A percentile compares a stretch with the other conserved stretches of the same genome.
Evolutionary conservation across 2,329 filamentous ascomycete genomes (phyloP).

Genomic region (Pyrenochaeta sp.): DNA sequence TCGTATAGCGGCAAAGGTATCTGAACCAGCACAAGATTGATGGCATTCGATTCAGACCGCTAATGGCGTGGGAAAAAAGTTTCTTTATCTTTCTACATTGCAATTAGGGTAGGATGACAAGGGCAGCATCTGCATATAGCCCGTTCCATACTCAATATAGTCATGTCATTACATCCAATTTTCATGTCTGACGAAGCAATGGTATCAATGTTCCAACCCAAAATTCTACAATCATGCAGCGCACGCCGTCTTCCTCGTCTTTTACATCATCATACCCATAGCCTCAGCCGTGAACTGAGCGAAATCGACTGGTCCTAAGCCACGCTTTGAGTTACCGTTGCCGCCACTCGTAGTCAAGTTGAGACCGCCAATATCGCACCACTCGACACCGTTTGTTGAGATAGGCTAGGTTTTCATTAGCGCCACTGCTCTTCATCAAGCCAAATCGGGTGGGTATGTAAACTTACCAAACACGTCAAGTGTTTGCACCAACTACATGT

Average conservation of each 20-base stretch:
- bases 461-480: conserved; percentile 86
- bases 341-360: conserved; percentile 27
- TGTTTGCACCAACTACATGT: conserved; percentile 95
- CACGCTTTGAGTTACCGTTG: conserved; percentile 7
- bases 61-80: not conserved
- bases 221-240: not conserved
- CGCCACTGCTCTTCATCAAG: not conserved
- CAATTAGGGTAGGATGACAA: not conserved
- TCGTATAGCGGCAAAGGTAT: not conserved
- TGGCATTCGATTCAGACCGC: not conserved
- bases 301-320: conserved; percentile 6
- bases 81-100: not conserved
- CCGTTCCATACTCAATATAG: not conserved
- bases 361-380: conserved; percentile 48
- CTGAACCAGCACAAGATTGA: not conserved
- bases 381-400: conserved; percentile 37
- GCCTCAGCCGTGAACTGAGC: conserved; percentile 6
- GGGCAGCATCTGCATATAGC: not conserved
- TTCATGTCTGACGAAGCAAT: not conserved
- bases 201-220: not conserved
- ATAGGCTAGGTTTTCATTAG: conserved; percentile 26
- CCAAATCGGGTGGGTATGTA: not conserved
- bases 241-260: not conserved
- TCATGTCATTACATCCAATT: not conserved
- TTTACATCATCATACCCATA: conserved; percentile 9